Evolutionary conservation across 441 rosid species (phyloP).

Genomic region (Pelargonium cotyledonis): DNA sequence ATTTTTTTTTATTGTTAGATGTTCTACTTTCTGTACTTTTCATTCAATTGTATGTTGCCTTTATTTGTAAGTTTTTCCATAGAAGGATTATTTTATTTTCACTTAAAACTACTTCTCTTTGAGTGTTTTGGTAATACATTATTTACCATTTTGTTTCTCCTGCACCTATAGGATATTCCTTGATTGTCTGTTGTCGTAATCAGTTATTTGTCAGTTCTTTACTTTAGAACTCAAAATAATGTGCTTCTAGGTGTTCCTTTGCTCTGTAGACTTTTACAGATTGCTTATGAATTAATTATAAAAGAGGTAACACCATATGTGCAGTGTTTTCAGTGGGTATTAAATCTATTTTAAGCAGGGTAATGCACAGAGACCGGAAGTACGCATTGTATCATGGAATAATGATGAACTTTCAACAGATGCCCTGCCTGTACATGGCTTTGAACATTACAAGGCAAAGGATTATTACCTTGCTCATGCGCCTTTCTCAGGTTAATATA

Average conservation of each 20-base stretch:
- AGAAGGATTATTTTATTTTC: neutral
- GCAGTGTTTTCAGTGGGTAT: constrained; percentile 7
- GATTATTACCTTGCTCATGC: constrained; percentile 96
- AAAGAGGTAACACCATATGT: constrained; percentile 8
- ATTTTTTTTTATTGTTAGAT: too few relatives aligned
- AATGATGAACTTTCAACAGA: constrained; percentile 96
- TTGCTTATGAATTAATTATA: neutral
- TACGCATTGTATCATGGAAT: constrained; percentile 85
- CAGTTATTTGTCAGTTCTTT: neutral
- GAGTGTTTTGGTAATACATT: neutral
- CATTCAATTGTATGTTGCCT: neutral
- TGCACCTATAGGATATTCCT: neutral
- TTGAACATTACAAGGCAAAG: constrained; percentile 96
- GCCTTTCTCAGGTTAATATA: constrained; percentile 81
- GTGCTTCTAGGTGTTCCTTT: constrained; percentile 10
- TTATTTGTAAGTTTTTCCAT: neutral
- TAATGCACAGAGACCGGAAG: constrained; percentile 95
- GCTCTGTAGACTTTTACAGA: neutral
- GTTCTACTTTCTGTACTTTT: neutral
- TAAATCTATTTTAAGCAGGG: constrained; percentile 48
- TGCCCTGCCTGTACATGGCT: constrained; percentile 94
- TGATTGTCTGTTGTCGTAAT: neutral
- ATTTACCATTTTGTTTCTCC: constrained; percentile 4
- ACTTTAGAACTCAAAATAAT: neutral
- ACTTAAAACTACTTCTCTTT: neutral